A percentile compares a stretch with the other conserved stretches of the same genome.
phyloP scores from a whole-genome alignment of 345 rosid species.

The Boechera stricta region DNA sequence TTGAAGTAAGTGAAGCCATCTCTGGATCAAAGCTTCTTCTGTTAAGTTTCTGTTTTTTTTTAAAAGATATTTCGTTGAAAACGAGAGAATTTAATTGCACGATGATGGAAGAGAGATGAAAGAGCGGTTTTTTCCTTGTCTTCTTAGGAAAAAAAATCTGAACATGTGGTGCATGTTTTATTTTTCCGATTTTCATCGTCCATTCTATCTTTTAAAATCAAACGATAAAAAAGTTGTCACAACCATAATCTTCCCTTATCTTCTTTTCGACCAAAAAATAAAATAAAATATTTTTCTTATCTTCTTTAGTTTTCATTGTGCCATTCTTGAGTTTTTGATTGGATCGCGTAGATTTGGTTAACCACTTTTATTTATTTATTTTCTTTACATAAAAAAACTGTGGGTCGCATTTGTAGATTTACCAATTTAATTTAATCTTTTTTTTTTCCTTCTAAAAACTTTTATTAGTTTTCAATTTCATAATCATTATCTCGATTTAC shows the following conservation, averaged over 20 bases:
- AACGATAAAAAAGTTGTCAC: background rate
- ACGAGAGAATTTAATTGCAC: constrained; percentile 34
- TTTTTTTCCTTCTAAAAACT: too few relatives aligned
- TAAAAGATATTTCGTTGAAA: constrained; percentile 5
- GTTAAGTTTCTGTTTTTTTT: constrained; percentile 5
- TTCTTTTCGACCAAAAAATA: background rate
- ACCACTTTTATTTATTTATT: background rate
- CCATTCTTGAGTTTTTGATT: constrained; percentile 23
- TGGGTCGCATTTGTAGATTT: too few relatives aligned
- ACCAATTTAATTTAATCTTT: too few relatives aligned
- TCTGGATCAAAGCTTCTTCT: constrained; percentile 1
- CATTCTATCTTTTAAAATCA: constrained; percentile 21
- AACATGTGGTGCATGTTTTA: constrained; percentile 43
- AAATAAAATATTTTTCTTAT: background rate
- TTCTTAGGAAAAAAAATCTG: constrained; percentile 29
- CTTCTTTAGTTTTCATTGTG: background rate
- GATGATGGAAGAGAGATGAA: constrained; percentile 17
- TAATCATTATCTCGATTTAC: too few relatives aligned
- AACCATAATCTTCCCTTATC: constrained; percentile 39
- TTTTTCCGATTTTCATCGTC: constrained; percentile 22
- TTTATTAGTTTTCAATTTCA: too few relatives aligned
- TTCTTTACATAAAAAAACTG: too few relatives aligned
- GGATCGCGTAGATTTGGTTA: constrained; percentile 13
- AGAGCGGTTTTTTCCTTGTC: background rate
- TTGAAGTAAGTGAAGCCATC: constrained; percentile 69